phyloP scores from a whole-genome alignment of 108 stramenopile species.

The Mediolabrus comicus region DNA sequence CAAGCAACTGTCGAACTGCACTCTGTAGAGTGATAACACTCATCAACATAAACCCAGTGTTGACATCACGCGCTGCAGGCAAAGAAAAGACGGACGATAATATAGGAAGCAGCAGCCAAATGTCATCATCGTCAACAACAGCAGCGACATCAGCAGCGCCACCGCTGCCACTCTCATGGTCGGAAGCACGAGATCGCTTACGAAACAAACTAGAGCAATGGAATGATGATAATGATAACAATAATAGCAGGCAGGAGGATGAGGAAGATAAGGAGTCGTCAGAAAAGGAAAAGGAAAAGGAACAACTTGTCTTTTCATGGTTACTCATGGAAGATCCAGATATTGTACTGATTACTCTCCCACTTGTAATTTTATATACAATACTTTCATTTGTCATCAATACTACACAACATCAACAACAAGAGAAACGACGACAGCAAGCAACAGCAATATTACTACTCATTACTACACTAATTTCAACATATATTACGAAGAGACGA shows the following conservation, averaged over 20 bases:
- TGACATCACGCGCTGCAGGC: no score
- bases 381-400: conserved; percentile 22
- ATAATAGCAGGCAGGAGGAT: not conserved
- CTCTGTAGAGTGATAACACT: no score
- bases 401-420: not conserved
- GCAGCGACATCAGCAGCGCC: no score
- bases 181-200: conserved; percentile 24
- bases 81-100: no score
- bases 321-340: conserved; percentile 23
- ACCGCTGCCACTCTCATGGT: conserved; percentile 25
- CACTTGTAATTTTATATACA: conserved; percentile 4
- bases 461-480: conserved; percentile 15
- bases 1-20: no score
- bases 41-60: no score
- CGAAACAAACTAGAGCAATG: conserved; percentile 15
- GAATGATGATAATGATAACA: conserved; percentile 7
- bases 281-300: not conserved
- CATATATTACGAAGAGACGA: conserved; percentile 22
- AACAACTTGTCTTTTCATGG: not conserved
- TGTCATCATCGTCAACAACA: no score
- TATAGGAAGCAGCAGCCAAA: no score
- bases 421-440: conserved; percentile 15
- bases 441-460: conserved; percentile 25
- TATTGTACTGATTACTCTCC: conserved; percentile 19
- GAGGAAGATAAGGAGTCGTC: not conserved